Percentiles rank a stretch among this genome's conserved stretches.
Evolutionary conservation across 257 asterid genomes (phyloP).

Genomic region (Nicotiana noctiflora): DNA sequence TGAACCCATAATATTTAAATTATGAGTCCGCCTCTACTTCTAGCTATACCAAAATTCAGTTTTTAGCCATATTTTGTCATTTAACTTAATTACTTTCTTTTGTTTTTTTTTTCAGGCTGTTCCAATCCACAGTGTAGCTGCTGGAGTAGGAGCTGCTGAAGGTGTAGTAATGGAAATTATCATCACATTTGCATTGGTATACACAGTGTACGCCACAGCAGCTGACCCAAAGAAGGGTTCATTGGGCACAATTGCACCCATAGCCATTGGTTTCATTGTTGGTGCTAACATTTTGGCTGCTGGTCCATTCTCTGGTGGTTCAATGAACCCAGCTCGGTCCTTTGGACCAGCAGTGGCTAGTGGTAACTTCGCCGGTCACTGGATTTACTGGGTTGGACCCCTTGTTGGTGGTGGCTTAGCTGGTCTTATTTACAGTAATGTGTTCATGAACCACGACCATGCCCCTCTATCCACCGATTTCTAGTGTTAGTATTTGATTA

Average conservation of each 20-base stretch:
- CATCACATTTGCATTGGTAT: constrained; percentile 48
- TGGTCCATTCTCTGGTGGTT: constrained; percentile 53
- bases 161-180: constrained; percentile 46
- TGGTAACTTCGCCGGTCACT: constrained; percentile 28
- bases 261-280: constrained; percentile 51
- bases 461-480: constrained; percentile 24
- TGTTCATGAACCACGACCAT: constrained; percentile 29
- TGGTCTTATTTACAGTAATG: constrained; percentile 31
- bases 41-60: not conserved
- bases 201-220: constrained; percentile 56
- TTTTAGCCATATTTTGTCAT: not conserved
- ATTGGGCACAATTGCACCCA: constrained; percentile 47
- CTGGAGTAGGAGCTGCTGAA: constrained; percentile 37
- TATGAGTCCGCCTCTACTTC: not conserved
- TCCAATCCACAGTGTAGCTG: constrained; percentile 39
- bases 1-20: too few species aligned
- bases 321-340: constrained; percentile 59
- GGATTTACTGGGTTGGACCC: constrained; percentile 52
- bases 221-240: constrained; percentile 58
- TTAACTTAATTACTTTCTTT: not conserved
- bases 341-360: constrained; percentile 45
- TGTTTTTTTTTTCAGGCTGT: constrained; percentile 19
- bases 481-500: constrained; percentile 6
- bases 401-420: constrained; percentile 49
- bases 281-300: constrained; percentile 57